Evolutionary conservation across 2,329 filamentous ascomycete genomes (phyloP), one percentile per base, ranked within the genome.

Genomic region (Neofusicoccum laricinum): DNA sequence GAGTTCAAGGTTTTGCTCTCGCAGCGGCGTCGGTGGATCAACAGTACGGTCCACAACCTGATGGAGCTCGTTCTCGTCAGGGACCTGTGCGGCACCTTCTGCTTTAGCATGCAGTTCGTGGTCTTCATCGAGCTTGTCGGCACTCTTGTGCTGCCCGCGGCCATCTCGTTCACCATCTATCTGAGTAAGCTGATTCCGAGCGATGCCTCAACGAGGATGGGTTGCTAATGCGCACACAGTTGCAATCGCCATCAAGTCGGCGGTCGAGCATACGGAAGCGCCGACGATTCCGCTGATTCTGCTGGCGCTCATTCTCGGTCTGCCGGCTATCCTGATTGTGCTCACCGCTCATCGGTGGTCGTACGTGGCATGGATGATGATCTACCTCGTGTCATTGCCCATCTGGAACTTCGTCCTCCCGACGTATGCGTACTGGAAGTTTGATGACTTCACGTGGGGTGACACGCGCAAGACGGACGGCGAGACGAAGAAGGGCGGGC

Each of bases 21-120:
- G 32, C 95, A 99, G 79, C 89, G 95, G 72, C 91, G 95, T 77
- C 88, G 95, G 78, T 99, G 95, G 95, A 99, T 99, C 80, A 99
- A 99, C 86, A 97, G 92, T 77, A 99, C 95, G 4, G 90, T 99
- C 57, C 95, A 99, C 83, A 99, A 99, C 75, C 83, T 99, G 49
- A 97, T 99, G 91, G 95, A 99, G 78, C 86, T 99, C 66, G 88
- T 98, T 61, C 86, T 99, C 38, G 96, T 99, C 49, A 88, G 93
- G 68, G 95, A 99, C 81, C 86, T 99, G 15, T 99, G 95, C 75
- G 95, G 95, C 69, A 99, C 95, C 2, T 99, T 99, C 82, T 99
- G 96, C 83, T 99, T 99, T 84, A 97, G 92, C 78, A 99, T 99
- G 95, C 95, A 99, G 79, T 99, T 99, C 75, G 90, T 99, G 68